Evolutionary conservation across 805 yeast genomes (phyloP).

Genomic region (Kregervanrija delftensis): DNA sequence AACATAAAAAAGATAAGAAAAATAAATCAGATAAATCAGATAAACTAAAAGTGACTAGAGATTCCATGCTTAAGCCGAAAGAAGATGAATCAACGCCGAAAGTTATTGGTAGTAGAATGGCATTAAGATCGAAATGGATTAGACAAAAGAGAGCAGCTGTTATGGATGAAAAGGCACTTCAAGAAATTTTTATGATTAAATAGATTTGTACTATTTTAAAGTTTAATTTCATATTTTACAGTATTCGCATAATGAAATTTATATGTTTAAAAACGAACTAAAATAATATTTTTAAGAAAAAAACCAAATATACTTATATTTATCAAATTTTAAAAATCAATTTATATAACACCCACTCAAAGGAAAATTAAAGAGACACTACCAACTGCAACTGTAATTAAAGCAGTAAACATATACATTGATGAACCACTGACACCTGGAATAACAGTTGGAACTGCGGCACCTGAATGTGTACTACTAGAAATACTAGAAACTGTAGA

Average conservation of each 20-base stretch:
- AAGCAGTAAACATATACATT: slow-evolving; percentile 4
- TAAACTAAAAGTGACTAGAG: slow-evolving; percentile 27
- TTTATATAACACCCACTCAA: not conserved
- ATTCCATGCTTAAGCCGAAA: slow-evolving; percentile 35
- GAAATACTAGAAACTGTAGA: too few relatives aligned
- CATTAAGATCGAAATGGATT: slow-evolving; percentile 82
- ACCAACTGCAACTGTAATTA: slow-evolving; percentile 5
- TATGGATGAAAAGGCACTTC: slow-evolving; percentile 79
- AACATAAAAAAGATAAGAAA: slow-evolving; percentile 20
- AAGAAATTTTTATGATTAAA: slow-evolving; percentile 84
- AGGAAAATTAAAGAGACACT: slow-evolving; percentile 4
- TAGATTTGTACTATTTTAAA: slow-evolving; percentile 7
- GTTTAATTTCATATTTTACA: too few relatives aligned
- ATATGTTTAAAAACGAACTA: not conserved
- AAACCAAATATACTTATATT: not conserved
- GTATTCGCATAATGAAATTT: too few relatives aligned
- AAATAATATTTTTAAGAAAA: not conserved
- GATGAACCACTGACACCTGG: slow-evolving; percentile 23
- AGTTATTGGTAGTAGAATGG: slow-evolving; percentile 46
- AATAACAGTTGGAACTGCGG: slow-evolving; percentile 18
- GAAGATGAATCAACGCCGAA: slow-evolving; percentile 21
- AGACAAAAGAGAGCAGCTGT: slow-evolving; percentile 88
- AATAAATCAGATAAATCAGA: slow-evolving; percentile 15
- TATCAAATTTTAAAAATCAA: not conserved
- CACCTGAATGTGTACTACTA: slow-evolving; percentile 1